Percentiles rank a stretch among this genome's conserved stretches.
phyloP scores from a whole-genome alignment of 257 asterid species.

The Ajuga chamaepitys region DNA sequence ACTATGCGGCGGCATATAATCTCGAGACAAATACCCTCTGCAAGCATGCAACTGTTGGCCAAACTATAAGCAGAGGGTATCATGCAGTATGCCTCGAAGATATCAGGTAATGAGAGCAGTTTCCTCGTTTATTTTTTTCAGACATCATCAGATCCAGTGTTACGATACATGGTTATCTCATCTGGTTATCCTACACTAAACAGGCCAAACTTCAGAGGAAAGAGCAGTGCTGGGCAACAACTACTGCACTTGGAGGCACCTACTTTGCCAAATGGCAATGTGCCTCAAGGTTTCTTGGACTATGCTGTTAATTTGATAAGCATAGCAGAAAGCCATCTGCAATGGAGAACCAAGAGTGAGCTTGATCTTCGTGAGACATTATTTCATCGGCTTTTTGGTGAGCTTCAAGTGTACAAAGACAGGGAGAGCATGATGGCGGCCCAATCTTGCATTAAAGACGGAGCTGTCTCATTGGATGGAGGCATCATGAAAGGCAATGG shows the following conservation, averaged over 20 bases:
- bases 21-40: conserved; percentile 23
- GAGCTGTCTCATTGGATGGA: conserved; percentile 68
- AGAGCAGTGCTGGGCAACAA: conserved; percentile 21
- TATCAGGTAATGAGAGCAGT: conserved; percentile 34
- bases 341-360: conserved; percentile 32
- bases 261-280: conserved; percentile 29
- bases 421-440: conserved; percentile 43
- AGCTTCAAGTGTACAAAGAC: conserved; percentile 55
- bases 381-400: conserved; percentile 50
- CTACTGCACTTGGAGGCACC: conserved; percentile 35
- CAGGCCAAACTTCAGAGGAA: conserved; percentile 28
- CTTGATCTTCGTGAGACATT: conserved; percentile 48
- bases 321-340: conserved; percentile 15
- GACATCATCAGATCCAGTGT: not conserved
- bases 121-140: not conserved
- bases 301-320: conserved; percentile 48
- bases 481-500: conserved; percentile 49
- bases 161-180: not conserved
- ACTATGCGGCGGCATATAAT: conserved; percentile 24
- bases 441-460: conserved; percentile 30
- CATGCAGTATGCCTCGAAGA: conserved; percentile 42
- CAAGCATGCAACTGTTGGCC: conserved; percentile 27
- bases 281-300: conserved; percentile 48
- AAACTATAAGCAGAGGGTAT: conserved; percentile 24
- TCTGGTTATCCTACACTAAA: not conserved